Base-by-base conservation (phyloP, 2,329 filamentous ascomycete species). In the Ramichloridium luteum region DNA sequence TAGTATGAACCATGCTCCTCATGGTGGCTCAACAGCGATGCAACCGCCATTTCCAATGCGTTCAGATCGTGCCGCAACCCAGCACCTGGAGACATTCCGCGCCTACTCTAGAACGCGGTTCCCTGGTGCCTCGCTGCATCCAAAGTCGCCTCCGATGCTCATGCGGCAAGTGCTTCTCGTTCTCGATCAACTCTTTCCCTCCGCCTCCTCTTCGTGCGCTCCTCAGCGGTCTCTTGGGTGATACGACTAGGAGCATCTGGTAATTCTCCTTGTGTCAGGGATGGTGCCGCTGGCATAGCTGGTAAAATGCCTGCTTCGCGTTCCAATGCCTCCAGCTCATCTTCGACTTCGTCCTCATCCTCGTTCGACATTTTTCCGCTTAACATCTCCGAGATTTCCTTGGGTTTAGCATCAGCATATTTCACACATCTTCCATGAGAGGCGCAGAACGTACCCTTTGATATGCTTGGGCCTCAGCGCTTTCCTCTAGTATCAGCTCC, bases 291-390 rank as follows among this genome's bases (percentile, higher is more conserved):
- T n/a, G 61, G 60, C 20, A 65, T 42, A 13, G 30, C 41, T 4
- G 44, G 38, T 20, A 48, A 40, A 5, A 44, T 13, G 50, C 47
- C 56, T 32, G 74, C 55, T 50, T 86, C 75, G 25, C 65, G 66
- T 56, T 86, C 80, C 43, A 98, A 67, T 1, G 77, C 78, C 34
- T 81, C 83, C 31, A 98, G 65, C 61, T 98, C 90, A 51, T 94
- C 86, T 55, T 98, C 90, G 18, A 98, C 90, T 51, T 94, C 90
- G 51, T 96, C 88, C 57, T 98, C 90, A 58, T 98, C 90, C 49
- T 92, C 80, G 51, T 85, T 90, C 10, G 85, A 83, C 64, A 98
- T 86, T 47, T 78, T 75, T 9, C 81, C 81, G 18, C 78, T 81
- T 3, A 98, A 72, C 71, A 94, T 81, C 30, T 93, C 83, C 59